phyloP scores from a whole-genome alignment of 306 rosid species.

The Cotoneaster glaucophyllus region DNA sequence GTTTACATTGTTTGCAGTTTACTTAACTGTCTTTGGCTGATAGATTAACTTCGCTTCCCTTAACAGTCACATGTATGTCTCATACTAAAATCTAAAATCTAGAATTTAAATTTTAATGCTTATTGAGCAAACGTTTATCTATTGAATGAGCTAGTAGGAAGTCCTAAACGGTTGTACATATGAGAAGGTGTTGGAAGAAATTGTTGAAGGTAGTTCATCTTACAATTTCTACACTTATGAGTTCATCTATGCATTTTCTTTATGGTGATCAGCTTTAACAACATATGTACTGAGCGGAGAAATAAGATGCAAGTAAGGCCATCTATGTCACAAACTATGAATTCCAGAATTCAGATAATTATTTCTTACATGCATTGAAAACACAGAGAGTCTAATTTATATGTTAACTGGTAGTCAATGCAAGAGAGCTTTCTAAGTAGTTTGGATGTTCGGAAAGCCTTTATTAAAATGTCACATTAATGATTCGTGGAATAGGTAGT shows the following conservation, averaged over 20 bases:
- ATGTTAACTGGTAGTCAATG: slow-evolving; percentile 40
- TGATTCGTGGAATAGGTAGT: too few species aligned
- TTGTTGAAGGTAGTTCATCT: neutral
- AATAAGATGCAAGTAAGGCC: slow-evolving; percentile 40
- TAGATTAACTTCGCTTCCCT: slow-evolving; percentile 41
- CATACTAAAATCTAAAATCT: neutral
- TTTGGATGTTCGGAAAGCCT: slow-evolving; percentile 50
- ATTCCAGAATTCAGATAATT: slow-evolving; percentile 2
- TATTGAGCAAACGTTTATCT: neutral
- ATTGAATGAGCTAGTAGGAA: neutral
- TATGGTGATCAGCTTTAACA: slow-evolving; percentile 46
- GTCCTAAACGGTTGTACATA: neutral
- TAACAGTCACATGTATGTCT: slow-evolving; percentile 41
- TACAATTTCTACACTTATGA: neutral
- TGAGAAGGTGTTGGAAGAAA: neutral
- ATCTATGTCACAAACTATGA: neutral
- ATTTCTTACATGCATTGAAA: neutral
- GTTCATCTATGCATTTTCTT: slow-evolving; percentile 1
- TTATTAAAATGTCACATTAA: slow-evolving; percentile 27
- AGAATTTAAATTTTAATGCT: neutral
- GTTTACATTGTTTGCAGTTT: slow-evolving; percentile 33
- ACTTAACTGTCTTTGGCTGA: slow-evolving; percentile 44
- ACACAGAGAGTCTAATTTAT: slow-evolving; percentile 5
- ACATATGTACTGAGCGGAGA: slow-evolving; percentile 42
- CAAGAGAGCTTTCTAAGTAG: slow-evolving; percentile 49